Evolutionary conservation across 768 basidiomycete genomes (phyloP).

Genomic region (Suillus weaverae): DNA sequence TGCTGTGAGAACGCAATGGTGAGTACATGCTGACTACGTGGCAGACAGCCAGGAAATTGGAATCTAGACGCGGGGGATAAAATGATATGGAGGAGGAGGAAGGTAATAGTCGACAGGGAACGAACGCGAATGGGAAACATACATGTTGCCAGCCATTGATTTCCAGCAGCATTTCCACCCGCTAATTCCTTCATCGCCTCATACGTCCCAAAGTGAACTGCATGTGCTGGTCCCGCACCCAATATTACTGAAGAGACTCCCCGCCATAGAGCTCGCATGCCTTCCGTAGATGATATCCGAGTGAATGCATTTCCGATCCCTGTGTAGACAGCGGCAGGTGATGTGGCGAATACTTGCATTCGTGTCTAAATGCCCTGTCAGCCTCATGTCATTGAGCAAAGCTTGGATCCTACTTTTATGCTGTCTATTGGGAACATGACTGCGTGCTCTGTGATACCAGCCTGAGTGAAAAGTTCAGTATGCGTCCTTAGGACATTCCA

Average conservation of each 20-base stretch:
- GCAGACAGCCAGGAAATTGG: not conserved
- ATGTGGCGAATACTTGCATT: constrained; percentile 95
- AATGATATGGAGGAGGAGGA: constrained; percentile 10
- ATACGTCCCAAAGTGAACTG: constrained; percentile 95
- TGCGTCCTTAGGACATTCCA: not conserved
- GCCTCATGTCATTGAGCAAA: constrained; percentile 8
- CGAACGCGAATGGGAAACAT: constrained; percentile 32
- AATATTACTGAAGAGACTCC: constrained; percentile 95
- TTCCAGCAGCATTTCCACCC: constrained; percentile 76
- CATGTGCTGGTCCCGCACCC: constrained; percentile 97
- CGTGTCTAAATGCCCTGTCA: constrained; percentile 64
- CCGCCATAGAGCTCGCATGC: constrained; percentile 87
- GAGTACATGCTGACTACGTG: constrained; percentile 5
- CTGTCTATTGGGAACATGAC: constrained; percentile 99
- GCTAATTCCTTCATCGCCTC: constrained; percentile 92
- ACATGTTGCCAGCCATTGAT: constrained; percentile 91
- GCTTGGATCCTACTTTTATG: constrained; percentile 74
- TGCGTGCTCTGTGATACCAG: constrained; percentile 98
- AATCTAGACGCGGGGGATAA: not conserved
- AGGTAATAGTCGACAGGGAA: constrained; percentile 4
- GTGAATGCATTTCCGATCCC: constrained; percentile 89
- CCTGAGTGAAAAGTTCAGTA: constrained; percentile 51
- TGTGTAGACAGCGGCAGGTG: constrained; percentile 83
- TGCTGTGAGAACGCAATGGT: constrained; percentile 48
- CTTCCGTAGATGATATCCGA: constrained; percentile 93